phyloP scores from a whole-genome alignment of 306 rosid genomes.

The Dalbergia cultrata region DNA sequence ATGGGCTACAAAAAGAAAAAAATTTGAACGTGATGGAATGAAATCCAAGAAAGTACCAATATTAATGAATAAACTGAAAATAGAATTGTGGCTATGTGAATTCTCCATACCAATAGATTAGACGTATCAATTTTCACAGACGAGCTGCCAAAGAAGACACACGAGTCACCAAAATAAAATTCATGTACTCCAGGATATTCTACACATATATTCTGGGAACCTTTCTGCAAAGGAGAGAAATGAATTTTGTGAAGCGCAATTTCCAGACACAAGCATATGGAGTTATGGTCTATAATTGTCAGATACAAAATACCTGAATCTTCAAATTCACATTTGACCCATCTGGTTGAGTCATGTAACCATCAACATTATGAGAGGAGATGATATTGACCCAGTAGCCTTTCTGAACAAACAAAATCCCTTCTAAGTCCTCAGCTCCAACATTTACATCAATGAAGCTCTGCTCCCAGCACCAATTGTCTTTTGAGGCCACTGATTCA shows the following conservation, averaged over 20 bases:
- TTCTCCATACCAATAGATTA: slow-evolving; percentile 66
- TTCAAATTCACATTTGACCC: slow-evolving; percentile 70
- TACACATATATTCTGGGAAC: slow-evolving; percentile 82
- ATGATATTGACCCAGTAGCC: slow-evolving; percentile 84
- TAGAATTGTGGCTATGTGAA: slow-evolving; percentile 21
- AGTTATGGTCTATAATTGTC: slow-evolving; percentile 35
- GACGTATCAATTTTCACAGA: slow-evolving; percentile 76
- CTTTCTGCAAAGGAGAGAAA: slow-evolving; percentile 79
- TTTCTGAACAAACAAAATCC: slow-evolving; percentile 81
- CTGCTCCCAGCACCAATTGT: slow-evolving; percentile 97
- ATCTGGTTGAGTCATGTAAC: slow-evolving; percentile 77
- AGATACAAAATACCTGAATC: slow-evolving; percentile 68
- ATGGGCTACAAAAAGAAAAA: slow-evolving; percentile 64
- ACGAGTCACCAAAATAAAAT: slow-evolving; percentile 76
- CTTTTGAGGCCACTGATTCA: slow-evolving; percentile 57
- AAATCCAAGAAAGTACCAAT: slow-evolving; percentile 21
- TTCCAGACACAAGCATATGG: slow-evolving; percentile 20
- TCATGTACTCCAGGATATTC: slow-evolving; percentile 93
- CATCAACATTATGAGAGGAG: slow-evolving; percentile 89
- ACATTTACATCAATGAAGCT: slow-evolving; percentile 73
- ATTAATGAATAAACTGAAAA: slow-evolving; percentile 6
- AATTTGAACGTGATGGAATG: slow-evolving; percentile 27
- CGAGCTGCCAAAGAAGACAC: slow-evolving; percentile 93
- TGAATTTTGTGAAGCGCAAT: slow-evolving; percentile 42
- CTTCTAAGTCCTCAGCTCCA: slow-evolving; percentile 82